Percentiles rank a stretch among this genome's conserved stretches.
phyloP scores from a whole-genome alignment of 23 red algal species.

The Cyanidiococcus yangmingshanensis region DNA sequence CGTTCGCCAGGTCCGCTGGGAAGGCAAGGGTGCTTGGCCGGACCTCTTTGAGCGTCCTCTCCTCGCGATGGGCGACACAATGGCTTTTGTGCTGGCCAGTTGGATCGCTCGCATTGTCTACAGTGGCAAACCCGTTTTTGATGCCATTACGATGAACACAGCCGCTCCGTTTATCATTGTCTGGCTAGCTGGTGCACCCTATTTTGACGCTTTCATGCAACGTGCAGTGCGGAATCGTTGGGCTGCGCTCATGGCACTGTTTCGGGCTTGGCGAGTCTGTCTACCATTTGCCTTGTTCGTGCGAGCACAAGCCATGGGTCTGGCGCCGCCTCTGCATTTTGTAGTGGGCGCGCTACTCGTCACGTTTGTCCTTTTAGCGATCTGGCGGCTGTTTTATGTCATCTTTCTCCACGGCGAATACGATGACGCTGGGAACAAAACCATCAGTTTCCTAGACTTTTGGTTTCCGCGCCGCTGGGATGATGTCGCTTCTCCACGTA shows the following conservation, averaged over 20 bases:
- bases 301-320: slow-evolving; percentile 37
- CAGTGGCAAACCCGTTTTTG: slow-evolving; percentile 12
- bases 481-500: too few species aligned
- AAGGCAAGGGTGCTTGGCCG: slow-evolving; percentile 13
- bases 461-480: background rate
- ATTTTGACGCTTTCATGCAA: slow-evolving; percentile 50
- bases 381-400: slow-evolving; percentile 53
- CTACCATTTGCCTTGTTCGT: slow-evolving; percentile 50
- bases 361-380: slow-evolving; percentile 44
- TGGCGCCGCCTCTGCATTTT: slow-evolving; percentile 54
- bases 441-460: background rate
- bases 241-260: slow-evolving; percentile 16
- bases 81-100: slow-evolving; percentile 42
- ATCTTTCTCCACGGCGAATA: background rate
- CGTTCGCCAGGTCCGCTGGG: background rate
- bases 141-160: slow-evolving; percentile 37
- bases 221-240: slow-evolving; percentile 26
- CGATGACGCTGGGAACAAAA: background rate
- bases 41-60: slow-evolving; percentile 40
- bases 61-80: slow-evolving; percentile 49
- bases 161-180: slow-evolving; percentile 60
- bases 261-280: slow-evolving; percentile 36
- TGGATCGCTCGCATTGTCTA: slow-evolving; percentile 27
- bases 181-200: slow-evolving; percentile 46
- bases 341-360: slow-evolving; percentile 35